Percentiles rank a stretch among this genome's conserved stretches.
Evolutionary conservation across 345 rosid species (phyloP).

Genomic region (Dipteronia sinensis): DNA sequence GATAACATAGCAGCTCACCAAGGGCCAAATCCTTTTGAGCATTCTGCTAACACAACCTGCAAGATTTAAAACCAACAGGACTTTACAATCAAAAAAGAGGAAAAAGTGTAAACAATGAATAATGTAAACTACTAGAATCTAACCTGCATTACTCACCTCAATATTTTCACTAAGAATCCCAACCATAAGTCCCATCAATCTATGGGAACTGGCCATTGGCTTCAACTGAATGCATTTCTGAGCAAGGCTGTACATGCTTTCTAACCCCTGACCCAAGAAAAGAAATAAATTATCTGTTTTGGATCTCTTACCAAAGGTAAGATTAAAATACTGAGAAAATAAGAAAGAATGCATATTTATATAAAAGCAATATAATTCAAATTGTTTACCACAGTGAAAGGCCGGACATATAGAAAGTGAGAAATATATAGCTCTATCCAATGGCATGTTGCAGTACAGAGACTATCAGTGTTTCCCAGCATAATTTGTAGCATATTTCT

Average conservation of each 20-base stretch:
- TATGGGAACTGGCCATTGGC: slow-evolving; percentile 60
- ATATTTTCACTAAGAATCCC: slow-evolving; percentile 91
- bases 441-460: slow-evolving; percentile 60
- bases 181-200: slow-evolving; percentile 63
- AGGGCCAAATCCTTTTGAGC: slow-evolving; percentile 91
- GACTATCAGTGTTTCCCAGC: slow-evolving; percentile 70
- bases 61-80: slow-evolving; percentile 21
- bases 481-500: slow-evolving; percentile 83
- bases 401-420: slow-evolving; percentile 78
- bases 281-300: slow-evolving; percentile 17
- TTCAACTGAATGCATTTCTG: slow-evolving; percentile 83
- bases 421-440: slow-evolving; percentile 88
- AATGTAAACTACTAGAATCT: not conserved
- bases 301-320: slow-evolving; percentile 12
- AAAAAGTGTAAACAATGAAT: not conserved
- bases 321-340: not conserved
- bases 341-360: slow-evolving; percentile 4
- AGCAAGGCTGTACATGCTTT: slow-evolving; percentile 84
- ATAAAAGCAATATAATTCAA: slow-evolving; percentile 6
- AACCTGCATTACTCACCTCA: slow-evolving; percentile 55
- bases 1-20: slow-evolving; percentile 57
- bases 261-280: slow-evolving; percentile 67
- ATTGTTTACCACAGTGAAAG: slow-evolving; percentile 71
- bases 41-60: slow-evolving; percentile 92
- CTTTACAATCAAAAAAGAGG: not conserved